Base-by-base conservation (phyloP, 306 rosid genomes). In the Inga laurina region DNA sequence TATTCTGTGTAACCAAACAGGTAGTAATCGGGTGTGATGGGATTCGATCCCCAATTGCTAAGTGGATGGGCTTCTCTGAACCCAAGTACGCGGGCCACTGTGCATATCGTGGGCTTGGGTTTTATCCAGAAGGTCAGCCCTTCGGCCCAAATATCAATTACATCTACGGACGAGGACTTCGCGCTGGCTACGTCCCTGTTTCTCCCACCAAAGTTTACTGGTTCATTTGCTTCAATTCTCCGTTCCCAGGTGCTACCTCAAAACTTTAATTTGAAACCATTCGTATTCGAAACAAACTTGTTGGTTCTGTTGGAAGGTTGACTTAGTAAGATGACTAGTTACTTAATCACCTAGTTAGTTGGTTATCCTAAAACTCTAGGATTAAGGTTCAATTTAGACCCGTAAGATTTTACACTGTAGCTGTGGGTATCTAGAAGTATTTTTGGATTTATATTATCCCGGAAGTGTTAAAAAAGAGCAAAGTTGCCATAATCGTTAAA, bases 1-100 rank as follows among this genome's bases (percentile, higher is more conserved):
- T 65, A 32, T 62, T 62, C 65, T 11, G 24, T 7, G 8, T 32
- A 15, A 64, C n/a, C 22, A 12, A 79, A 82, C 85, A 95, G 98
- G 90, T 93, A 67, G 95, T 95, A 22, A 90, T 95, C 46, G 98
- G 98, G 16, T 93, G 98, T 8, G 97, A 95, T 44, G 98, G 98
- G 75, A 85, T 92, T 72, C 85, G 98, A 72, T 95, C 99, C 62
- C 91, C 94, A 44, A 88, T 92, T 70, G 98, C 98, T 16, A 94
- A 84, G 41, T 92, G 96, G 97, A 92, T 95, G 98, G 99, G 97
- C 18, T 93, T 95, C 79, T 16, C 93, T 1, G 93, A 90, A 81
- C 90, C 97, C 0, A 93, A 80, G 75, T 93, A 85, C 22, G 89
- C 52, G n/a, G 97, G 99, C 35, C 90, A 95, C 71, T 90, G 96